phyloP scores from a whole-genome alignment of 495 filamentous ascomycete genomes.

The Beverwykella pulmonaria region DNA sequence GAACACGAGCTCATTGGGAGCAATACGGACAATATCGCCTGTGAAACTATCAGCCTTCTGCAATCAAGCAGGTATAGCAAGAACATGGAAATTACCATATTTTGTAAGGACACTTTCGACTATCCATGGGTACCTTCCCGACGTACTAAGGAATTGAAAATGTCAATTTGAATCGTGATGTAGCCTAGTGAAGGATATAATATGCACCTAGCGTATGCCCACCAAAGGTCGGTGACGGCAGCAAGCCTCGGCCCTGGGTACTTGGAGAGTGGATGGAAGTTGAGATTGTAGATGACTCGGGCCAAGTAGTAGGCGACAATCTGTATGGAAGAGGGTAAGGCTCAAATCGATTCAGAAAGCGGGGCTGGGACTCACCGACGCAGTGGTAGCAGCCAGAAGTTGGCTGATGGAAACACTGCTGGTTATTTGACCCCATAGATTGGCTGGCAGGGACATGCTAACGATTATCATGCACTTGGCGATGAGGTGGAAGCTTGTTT shows the following conservation, averaged over 20 bases:
- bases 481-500: too few species aligned
- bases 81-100: too few species aligned
- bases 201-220: slow-evolving; percentile 4
- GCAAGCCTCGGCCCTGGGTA: slow-evolving; percentile 6
- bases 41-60: neutral
- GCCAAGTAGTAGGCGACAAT: slow-evolving; percentile 1
- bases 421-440: too few species aligned
- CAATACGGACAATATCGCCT: slow-evolving; percentile 18
- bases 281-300: neutral
- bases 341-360: too few species aligned
- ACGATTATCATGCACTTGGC: too few species aligned
- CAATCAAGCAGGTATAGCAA: neutral
- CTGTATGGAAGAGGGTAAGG: neutral
- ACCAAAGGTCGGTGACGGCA: slow-evolving; percentile 2
- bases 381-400: too few species aligned
- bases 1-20: slow-evolving; percentile 13
- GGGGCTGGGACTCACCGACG: too few species aligned
- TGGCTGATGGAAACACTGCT: too few species aligned
- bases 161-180: neutral
- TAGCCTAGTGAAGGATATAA: neutral
- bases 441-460: too few species aligned
- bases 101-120: neutral
- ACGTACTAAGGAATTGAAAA: neutral
- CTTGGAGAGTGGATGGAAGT: slow-evolving; percentile 14
- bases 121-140: slow-evolving; percentile 13